Conservation (phyloP, 2,329 filamentous ascomycete species). For the Alternaria hordeiaustralica region DNA sequence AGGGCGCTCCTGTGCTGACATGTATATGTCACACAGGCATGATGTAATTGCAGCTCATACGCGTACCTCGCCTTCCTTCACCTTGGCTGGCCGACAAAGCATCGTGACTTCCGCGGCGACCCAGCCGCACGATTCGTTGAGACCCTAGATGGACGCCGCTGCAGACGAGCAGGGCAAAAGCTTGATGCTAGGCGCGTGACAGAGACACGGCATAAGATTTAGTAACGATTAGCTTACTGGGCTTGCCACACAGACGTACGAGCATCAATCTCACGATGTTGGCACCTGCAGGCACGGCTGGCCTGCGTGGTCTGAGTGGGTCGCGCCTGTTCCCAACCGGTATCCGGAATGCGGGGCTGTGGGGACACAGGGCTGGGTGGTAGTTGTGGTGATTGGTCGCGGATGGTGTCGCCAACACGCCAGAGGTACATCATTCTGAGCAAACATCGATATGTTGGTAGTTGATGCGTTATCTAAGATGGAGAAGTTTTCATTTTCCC, state of each 20-base stretch:
- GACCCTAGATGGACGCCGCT: not conserved
- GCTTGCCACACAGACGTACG: not conserved
- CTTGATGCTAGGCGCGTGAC: not conserved
- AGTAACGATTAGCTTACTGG: not conserved
- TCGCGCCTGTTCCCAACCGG: not conserved
- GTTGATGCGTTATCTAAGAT: not conserved
- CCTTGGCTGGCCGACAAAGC: constrained; percentile 8
- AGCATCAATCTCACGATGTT: constrained; percentile 3
- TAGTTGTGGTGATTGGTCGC: constrained; percentile 1
- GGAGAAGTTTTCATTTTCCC: not conserved
- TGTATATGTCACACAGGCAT: constrained; percentile 6
- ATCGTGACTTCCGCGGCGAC: constrained; percentile 11
- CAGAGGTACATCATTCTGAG: constrained; percentile 9
- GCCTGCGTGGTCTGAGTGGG: not conserved
- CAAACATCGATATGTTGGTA: not conserved
- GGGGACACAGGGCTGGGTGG: not conserved
- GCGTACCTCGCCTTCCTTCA: constrained; percentile 4
- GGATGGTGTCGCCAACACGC: not conserved
- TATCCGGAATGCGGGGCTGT: constrained; percentile 4
- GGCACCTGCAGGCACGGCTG: not conserved
- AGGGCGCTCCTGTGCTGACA: not conserved
- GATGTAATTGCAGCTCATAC: constrained; percentile 13
- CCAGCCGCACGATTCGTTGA: not conserved
- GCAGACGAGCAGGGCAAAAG: not conserved
- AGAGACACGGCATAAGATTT: not conserved